These are phyloP conservation scores for Diaporthe sp. DNA, from an alignment of 2,329 filamentous ascomycete species.

Conservation along the genomic window DNA sequence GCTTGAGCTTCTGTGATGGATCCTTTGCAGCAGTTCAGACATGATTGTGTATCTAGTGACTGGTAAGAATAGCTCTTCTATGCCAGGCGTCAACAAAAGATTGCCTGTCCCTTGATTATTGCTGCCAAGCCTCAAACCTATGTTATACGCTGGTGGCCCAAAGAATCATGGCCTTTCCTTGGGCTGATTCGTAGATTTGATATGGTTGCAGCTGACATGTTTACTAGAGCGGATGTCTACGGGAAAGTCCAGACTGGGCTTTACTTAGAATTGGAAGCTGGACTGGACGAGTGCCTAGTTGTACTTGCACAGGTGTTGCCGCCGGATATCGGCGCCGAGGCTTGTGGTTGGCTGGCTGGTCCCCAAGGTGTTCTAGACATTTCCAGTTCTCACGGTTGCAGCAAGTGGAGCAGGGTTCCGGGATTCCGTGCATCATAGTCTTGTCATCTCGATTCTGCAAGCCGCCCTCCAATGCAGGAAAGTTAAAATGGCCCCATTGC, in stretches of 20 bases:
- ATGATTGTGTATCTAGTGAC: too few species aligned
- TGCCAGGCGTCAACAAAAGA: too few species aligned
- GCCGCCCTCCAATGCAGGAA: background rate
- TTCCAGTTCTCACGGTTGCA: constrained; percentile 19
- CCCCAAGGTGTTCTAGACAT: constrained; percentile 19
- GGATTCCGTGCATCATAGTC: constrained; percentile 12
- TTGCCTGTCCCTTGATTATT: too few species aligned
- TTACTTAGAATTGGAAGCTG: background rate
- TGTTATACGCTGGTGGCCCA: background rate
- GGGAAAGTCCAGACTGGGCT: background rate
- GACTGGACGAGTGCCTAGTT: background rate
- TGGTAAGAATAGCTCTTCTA: too few species aligned
- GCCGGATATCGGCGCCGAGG: constrained; percentile 21
- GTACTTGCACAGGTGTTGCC: too few species aligned
- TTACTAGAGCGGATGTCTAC: background rate
- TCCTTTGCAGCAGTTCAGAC: too few species aligned
- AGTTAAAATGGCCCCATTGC: background rate
- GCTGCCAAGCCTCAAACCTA: background rate
- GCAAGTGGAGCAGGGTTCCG: constrained; percentile 14
- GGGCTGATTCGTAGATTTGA: too few species aligned
- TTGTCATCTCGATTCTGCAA: constrained; percentile 8
- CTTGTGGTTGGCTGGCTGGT: constrained; percentile 25
- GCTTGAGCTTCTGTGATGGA: too few species aligned
- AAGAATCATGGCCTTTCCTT: too few species aligned
- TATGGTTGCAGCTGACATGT: too few species aligned